A percentile compares a stretch with the other conserved stretches of the same genome.
Conservation (phyloP, 73 alveolate species). For the Stentor coeruleus region DNA sequence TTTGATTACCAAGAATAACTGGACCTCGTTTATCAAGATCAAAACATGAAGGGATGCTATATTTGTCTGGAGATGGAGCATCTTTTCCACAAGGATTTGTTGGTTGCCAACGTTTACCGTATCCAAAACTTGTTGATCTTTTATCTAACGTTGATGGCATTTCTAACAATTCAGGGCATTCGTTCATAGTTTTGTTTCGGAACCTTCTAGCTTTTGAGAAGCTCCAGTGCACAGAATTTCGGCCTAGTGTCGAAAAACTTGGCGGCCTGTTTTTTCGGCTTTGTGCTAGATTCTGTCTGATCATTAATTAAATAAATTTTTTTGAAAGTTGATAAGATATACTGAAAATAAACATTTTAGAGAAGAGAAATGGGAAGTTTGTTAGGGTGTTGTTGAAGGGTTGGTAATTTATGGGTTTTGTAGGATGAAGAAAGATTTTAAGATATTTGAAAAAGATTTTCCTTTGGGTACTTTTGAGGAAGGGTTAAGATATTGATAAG, state of each 20-base stretch:
- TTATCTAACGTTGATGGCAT: neutral
- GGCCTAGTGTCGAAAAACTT: neutral
- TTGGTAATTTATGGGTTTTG: no score
- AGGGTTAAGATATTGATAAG: no score
- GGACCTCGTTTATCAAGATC: neutral
- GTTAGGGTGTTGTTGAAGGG: no score
- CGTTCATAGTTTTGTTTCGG: neutral
- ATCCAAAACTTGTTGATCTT: constrained; percentile 10
- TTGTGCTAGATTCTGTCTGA: no score
- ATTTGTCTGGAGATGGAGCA: constrained; percentile 18
- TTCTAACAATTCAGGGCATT: neutral
- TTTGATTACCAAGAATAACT: neutral
- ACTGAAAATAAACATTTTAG: no score
- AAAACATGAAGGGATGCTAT: neutral
- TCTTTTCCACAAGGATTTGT: constrained; percentile 11
- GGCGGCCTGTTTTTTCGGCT: no score
- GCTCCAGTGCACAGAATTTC: neutral
- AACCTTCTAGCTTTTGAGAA: constrained; percentile 13
- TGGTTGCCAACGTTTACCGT: constrained; percentile 7
- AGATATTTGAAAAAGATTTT: no score
- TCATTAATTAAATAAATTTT: no score
- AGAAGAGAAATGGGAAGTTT: no score
- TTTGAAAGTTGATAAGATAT: no score
- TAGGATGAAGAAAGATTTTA: no score
- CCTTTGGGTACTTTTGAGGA: no score